Percentiles rank a stretch among this genome's conserved stretches.
Evolutionary conservation across 202 grass and related monocot species (phyloP).

Genomic region (Bolboschoenoplectus hybrid): DNA sequence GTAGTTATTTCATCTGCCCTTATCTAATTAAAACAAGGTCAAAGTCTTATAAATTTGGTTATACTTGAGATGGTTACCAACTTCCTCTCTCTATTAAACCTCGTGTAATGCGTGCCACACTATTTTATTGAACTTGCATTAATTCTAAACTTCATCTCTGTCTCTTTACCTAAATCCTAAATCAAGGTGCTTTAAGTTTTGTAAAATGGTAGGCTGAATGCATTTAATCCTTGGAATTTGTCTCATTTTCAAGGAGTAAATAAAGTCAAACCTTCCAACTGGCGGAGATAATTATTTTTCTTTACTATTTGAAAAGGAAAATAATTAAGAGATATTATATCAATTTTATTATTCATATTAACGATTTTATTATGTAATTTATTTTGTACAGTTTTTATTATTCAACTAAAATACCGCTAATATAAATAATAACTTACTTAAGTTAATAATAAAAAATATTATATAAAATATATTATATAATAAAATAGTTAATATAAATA

Average conservation of each 20-base stretch:
- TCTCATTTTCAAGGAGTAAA: background rate
- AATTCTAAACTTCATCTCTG: background rate
- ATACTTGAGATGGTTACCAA: slow-evolving; percentile 18
- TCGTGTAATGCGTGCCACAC: background rate
- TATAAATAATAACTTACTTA: too few species aligned
- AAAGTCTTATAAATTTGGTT: slow-evolving; percentile 11
- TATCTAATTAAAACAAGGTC: background rate
- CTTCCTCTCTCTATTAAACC: background rate
- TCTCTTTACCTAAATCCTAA: background rate
- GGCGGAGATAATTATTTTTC: background rate
- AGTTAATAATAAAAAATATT: too few species aligned
- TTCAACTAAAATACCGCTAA: too few species aligned
- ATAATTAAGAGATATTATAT: too few species aligned
- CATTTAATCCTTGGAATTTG: slow-evolving; percentile 4
- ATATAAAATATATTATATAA: too few species aligned
- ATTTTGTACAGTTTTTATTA: too few species aligned
- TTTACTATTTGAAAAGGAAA: slow-evolving; percentile 3
- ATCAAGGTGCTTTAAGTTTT: background rate
- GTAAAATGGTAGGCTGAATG: background rate
- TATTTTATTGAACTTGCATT: slow-evolving; percentile 20
- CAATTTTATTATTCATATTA: too few species aligned
- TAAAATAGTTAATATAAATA: too few species aligned
- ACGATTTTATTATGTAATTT: too few species aligned
- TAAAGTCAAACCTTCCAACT: background rate
- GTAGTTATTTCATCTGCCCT: background rate